These are phyloP conservation scores for Venturiaceae sp. DNA, from an alignment of 2,329 filamentous ascomycete genomes.

Conservation along the genomic window DNA sequence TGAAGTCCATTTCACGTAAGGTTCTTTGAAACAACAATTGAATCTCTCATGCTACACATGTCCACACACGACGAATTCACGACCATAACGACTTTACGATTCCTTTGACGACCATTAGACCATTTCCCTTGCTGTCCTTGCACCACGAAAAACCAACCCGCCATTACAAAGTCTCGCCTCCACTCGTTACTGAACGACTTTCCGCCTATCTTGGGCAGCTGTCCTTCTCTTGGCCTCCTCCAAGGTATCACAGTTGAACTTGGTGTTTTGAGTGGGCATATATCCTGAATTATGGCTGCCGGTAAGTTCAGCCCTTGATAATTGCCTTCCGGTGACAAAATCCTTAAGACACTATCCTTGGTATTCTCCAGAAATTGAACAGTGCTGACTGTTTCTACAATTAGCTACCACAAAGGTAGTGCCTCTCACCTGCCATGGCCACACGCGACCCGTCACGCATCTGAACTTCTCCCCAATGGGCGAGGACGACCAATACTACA, in stretches of 20 bases:
- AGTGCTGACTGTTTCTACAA: neutral
- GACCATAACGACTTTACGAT: neutral
- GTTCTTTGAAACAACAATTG: too few species aligned
- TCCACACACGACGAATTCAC: neutral
- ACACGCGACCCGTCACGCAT: constrained; percentile 86
- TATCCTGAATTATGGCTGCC: neutral
- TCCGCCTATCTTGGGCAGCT: too few species aligned
- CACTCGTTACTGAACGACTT: neutral
- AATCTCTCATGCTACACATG: neutral
- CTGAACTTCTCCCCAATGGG: constrained; percentile 79
- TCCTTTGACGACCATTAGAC: neutral
- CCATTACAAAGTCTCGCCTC: neutral
- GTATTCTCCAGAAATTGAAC: neutral
- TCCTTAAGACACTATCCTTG: neutral
- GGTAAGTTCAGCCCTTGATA: neutral
- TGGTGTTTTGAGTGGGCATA: neutral
- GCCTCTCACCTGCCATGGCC: constrained; percentile 86
- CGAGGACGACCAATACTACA: constrained; percentile 76
- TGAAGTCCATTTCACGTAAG: too few species aligned
- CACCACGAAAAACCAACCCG: neutral
- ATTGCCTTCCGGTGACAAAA: too few species aligned
- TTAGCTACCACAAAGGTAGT: constrained; percentile 52
- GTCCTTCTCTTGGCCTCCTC: neutral
- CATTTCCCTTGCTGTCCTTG: neutral
- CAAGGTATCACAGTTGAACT: neutral